Evolutionary conservation across 116 monocot genomes (phyloP).

Genomic region (Cymodocea nodosa): DNA sequence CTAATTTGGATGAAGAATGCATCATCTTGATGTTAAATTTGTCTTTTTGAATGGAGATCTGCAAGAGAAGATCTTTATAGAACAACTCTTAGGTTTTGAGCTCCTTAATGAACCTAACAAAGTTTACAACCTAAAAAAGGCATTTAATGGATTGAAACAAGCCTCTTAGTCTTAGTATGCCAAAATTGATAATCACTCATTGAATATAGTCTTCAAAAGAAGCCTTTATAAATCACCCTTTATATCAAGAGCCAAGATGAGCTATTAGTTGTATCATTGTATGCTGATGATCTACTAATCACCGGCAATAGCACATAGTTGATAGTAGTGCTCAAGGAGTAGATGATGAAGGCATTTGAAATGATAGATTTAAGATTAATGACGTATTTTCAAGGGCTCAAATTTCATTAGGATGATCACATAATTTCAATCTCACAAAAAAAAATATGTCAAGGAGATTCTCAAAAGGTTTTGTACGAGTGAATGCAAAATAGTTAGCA

Average conservation of each 20-base stretch:
- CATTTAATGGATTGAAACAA: slow-evolving; percentile 5
- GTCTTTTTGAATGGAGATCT: slow-evolving; percentile 10
- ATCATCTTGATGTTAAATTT: slow-evolving; percentile 9
- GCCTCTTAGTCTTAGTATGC: slow-evolving; percentile 6
- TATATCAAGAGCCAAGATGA: slow-evolving; percentile 3
- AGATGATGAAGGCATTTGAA: not conserved
- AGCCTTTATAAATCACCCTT: not conserved
- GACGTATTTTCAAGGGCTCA: slow-evolving; percentile 1
- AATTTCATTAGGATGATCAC: not conserved
- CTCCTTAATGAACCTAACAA: too few species aligned
- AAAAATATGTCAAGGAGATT: slow-evolving; percentile 7
- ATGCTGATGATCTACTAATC: too few species aligned
- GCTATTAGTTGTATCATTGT: slow-evolving; percentile 6
- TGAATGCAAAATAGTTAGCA: slow-evolving; percentile 3
- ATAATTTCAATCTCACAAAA: slow-evolving; percentile 11
- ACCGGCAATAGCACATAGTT: too few species aligned
- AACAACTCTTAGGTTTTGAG: slow-evolving; percentile 5
- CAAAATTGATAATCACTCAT: slow-evolving; percentile 3
- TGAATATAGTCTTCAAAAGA: not conserved
- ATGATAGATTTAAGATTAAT: slow-evolving; percentile 1
- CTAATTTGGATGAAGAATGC: slow-evolving; percentile 3
- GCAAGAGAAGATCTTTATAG: too few species aligned
- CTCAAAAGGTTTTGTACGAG: slow-evolving; percentile 4
- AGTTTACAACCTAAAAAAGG: too few species aligned
- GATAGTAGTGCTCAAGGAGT: not conserved